phyloP scores from a whole-genome alignment of 2,329 filamentous ascomycete genomes.

The Cercospora zeae-maydis region DNA sequence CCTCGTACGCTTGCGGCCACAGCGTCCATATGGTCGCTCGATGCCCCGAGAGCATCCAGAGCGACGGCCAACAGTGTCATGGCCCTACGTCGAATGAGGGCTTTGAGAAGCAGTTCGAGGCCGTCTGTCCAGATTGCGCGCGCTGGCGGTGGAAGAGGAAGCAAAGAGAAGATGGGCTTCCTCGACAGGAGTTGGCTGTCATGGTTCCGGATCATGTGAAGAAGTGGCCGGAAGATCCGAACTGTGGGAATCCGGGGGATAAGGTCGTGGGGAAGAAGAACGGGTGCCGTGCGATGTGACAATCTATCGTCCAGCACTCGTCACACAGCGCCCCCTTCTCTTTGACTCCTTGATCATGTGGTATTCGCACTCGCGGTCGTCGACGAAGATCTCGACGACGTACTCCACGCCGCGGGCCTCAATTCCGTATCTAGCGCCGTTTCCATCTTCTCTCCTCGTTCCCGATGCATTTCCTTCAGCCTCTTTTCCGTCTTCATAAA shows the following conservation, averaged over 20 bases:
- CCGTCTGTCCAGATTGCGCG: slow-evolving; percentile 4
- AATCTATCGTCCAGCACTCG: not conserved
- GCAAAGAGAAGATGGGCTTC: not conserved
- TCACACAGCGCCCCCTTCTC: not conserved
- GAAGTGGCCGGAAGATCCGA: slow-evolving; percentile 10
- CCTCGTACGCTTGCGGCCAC: slow-evolving; percentile 12
- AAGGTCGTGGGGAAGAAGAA: not conserved
- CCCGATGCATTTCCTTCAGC: slow-evolving; percentile 67
- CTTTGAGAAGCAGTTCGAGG: not conserved
- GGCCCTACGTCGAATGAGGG: not conserved
- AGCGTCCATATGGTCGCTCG: not conserved
- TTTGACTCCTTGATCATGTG: not conserved
- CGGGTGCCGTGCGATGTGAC: slow-evolving; percentile 7
- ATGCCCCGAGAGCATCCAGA: slow-evolving; percentile 1
- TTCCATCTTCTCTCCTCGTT: slow-evolving; percentile 19
- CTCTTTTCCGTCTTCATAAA: slow-evolving; percentile 98
- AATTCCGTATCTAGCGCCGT: slow-evolving; percentile 24
- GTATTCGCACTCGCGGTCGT: not conserved
- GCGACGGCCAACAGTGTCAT: not conserved
- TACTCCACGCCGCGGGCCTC: slow-evolving; percentile 21
- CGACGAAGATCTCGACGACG: not conserved
- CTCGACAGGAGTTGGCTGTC: not conserved
- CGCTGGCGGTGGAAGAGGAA: not conserved
- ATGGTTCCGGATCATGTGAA: not conserved
- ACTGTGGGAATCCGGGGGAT: slow-evolving; percentile 15